These are phyloP conservation scores for Scorias spongiosa DNA, from an alignment of 2,329 filamentous ascomycete species.

Conservation along the genomic window DNA sequence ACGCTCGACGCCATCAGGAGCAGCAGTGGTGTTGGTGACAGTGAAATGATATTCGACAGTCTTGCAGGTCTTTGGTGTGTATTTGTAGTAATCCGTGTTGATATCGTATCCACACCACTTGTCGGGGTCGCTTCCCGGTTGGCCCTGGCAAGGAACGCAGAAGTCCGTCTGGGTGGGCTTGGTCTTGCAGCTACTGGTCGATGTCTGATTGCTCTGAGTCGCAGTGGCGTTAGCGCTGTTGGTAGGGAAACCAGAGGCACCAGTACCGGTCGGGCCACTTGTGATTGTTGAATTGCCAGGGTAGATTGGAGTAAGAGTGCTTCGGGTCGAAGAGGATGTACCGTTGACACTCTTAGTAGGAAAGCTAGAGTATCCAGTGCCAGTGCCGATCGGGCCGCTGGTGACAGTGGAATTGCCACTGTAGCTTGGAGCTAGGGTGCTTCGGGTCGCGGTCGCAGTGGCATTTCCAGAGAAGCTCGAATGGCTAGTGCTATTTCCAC, in stretches of 20 bases:
- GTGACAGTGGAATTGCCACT: slow-evolving; percentile 1
- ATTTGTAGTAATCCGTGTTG: slow-evolving; percentile 22
- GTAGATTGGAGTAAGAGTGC: not conserved
- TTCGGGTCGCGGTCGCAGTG: not conserved
- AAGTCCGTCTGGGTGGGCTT: slow-evolving; percentile 4
- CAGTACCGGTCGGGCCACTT: not conserved
- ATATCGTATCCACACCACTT: slow-evolving; percentile 21
- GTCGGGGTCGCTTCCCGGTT: slow-evolving; percentile 15
- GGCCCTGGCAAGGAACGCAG: slow-evolving; percentile 18
- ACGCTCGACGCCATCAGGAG: slow-evolving; percentile 31
- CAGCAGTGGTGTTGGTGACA: slow-evolving; percentile 27
- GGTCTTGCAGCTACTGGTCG: not conserved
- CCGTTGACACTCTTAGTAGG: slow-evolving; percentile 1
- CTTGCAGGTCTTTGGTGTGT: slow-evolving; percentile 23
- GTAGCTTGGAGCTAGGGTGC: not conserved
- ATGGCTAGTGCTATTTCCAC: not conserved
- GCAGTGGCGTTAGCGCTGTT: not conserved
- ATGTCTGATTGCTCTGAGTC: not conserved
- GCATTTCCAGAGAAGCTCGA: not conserved
- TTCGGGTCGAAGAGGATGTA: not conserved
- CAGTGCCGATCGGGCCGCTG: not conserved
- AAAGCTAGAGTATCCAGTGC: not conserved
- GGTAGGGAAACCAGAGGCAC: not conserved
- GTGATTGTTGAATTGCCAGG: not conserved
- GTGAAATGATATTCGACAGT: slow-evolving; percentile 29